A percentile compares a stretch with the other conserved stretches of the same genome.
Evolutionary conservation across 306 rosid species (phyloP).

Genomic region (Astragalus membranaceus): DNA sequence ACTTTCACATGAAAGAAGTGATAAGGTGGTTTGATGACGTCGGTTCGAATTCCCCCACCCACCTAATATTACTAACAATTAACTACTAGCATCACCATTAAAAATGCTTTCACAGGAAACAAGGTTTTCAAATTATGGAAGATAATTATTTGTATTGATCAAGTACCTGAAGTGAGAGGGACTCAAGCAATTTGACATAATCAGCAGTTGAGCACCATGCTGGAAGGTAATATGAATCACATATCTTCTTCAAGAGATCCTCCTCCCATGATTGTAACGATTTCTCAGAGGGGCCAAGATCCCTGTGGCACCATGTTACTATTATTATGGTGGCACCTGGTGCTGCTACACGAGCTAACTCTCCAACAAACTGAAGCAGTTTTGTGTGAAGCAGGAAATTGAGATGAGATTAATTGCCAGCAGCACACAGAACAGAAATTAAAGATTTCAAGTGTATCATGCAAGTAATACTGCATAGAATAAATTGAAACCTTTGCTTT

Average conservation of each 20-base stretch:
- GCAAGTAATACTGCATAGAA: neutral
- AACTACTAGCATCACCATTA: too few species aligned
- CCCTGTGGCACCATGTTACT: slow-evolving; percentile 96
- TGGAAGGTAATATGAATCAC: slow-evolving; percentile 78
- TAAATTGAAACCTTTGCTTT: slow-evolving; percentile 56
- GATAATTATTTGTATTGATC: neutral
- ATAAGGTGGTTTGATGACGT: too few species aligned
- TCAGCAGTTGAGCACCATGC: slow-evolving; percentile 92
- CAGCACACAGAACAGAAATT: neutral
- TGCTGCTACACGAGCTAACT: slow-evolving; percentile 86
- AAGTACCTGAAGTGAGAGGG: slow-evolving; percentile 54
- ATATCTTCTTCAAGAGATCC: slow-evolving; percentile 60
- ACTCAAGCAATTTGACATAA: slow-evolving; percentile 51
- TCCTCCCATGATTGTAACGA: slow-evolving; percentile 65
- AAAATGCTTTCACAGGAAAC: neutral
- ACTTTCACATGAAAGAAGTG: too few species aligned
- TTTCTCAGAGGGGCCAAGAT: slow-evolving; percentile 58
- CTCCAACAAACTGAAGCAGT: slow-evolving; percentile 60
- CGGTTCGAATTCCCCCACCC: too few species aligned
- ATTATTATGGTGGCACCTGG: slow-evolving; percentile 76
- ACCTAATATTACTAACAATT: too few species aligned
- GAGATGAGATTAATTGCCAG: neutral
- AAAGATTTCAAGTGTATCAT: neutral
- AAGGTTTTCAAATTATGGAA: neutral
- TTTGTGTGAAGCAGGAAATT: neutral